These are phyloP conservation scores for Lactarius indigo DNA, from an alignment of 768 basidiomycete genomes.

Conservation along the genomic window DNA sequence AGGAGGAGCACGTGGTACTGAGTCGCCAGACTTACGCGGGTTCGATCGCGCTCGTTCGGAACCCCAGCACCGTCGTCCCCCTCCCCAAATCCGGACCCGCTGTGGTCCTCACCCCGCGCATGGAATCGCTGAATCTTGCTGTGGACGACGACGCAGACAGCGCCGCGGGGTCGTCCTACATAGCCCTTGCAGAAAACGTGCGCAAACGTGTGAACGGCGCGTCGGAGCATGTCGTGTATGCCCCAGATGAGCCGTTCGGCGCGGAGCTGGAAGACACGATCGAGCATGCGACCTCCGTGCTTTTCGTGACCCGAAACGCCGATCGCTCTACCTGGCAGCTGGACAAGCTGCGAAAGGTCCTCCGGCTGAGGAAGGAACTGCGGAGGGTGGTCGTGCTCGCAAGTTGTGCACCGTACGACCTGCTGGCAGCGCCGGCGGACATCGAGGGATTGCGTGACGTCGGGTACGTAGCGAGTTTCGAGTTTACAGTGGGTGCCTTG, in stretches of 20 bases:
- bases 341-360: constrained; percentile 35
- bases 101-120: constrained; percentile 51
- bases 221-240: constrained; percentile 47
- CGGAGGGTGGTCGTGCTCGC: constrained; percentile 48
- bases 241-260: constrained; percentile 21
- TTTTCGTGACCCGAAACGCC: constrained; percentile 60
- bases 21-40: constrained; percentile 46
- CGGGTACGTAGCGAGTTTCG: constrained; percentile 51
- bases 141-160: too few relatives aligned
- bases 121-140: constrained; percentile 40
- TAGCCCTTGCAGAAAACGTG: constrained; percentile 45
- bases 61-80: constrained; percentile 37
- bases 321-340: constrained; percentile 57
- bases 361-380: constrained; percentile 24
- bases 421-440: constrained; percentile 33
- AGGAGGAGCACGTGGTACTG: constrained; percentile 40
- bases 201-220: constrained; percentile 31
- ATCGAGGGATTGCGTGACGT: constrained; percentile 28
- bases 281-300: constrained; percentile 30
- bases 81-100: constrained; percentile 27
- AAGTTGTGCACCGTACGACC: constrained; percentile 67
- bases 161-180: constrained; percentile 49
- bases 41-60: constrained; percentile 47
- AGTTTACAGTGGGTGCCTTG: constrained; percentile 53
- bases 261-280: constrained; percentile 19